Percentiles rank a stretch among this genome's conserved stretches.
These are phyloP conservation scores for Neurospora sp. DNA, from an alignment of 495 filamentous ascomycete species.

Conservation along the genomic window DNA sequence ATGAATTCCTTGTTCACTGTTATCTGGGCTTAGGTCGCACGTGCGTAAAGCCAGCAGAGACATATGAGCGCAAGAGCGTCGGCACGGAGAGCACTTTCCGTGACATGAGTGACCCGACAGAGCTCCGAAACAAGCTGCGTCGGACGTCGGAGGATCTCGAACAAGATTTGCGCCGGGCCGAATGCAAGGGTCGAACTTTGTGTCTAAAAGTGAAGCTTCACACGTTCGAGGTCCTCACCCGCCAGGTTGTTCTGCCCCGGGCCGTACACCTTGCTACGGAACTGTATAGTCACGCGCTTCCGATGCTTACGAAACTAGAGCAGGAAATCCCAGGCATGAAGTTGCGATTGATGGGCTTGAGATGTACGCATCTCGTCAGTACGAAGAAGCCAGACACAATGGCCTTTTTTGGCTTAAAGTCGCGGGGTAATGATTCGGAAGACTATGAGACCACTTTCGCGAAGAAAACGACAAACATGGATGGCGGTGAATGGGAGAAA, in stretches of 20 bases:
- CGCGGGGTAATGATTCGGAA: conserved; percentile 8
- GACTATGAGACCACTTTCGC: conserved; percentile 1
- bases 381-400: conserved; percentile 62
- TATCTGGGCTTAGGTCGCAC: conserved; percentile 88
- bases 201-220: conserved; percentile 90
- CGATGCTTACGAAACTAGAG: conserved; percentile 78
- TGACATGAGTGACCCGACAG: conserved; percentile 59
- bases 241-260: conserved; percentile 66
- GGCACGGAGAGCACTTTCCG: conserved; percentile 90
- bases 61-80: conserved; percentile 86
- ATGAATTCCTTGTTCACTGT: conserved; percentile 72
- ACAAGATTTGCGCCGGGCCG: conserved; percentile 67
- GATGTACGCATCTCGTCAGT: conserved; percentile 78
- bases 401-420: conserved; percentile 67
- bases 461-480: conserved; percentile 12
- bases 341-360: conserved; percentile 77
- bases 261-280: conserved; percentile 67
- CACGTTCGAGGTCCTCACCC: conserved; percentile 81
- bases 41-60: conserved; percentile 74
- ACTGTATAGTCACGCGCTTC: conserved; percentile 68
- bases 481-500: conserved; percentile 45
- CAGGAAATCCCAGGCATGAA: conserved; percentile 75
- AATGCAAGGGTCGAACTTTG: conserved; percentile 82
- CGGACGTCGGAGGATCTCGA: conserved; percentile 78
- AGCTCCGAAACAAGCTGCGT: conserved; percentile 68